Base-by-base conservation (phyloP, 331 rosid genomes). In the Quercus lobata region DNA sequence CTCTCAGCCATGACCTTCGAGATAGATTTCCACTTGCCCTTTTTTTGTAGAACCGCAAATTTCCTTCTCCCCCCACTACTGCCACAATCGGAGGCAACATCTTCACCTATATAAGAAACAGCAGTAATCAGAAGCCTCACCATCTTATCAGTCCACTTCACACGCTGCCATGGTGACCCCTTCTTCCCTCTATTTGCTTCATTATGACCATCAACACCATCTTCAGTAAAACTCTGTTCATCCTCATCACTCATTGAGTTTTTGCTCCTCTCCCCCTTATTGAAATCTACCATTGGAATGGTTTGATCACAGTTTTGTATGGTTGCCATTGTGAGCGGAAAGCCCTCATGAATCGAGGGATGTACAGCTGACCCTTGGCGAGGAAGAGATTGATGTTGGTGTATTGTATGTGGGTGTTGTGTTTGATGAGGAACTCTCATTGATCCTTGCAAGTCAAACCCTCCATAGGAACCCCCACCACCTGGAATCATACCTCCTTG, bases 1-100 rank as follows among this genome's bases (percentile, higher is more conserved):
- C 98, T 94, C 86, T 94, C 95, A 60, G 95, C 97, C 95, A 94
- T 92, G 79, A 87, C 97, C 90, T 90, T 94, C 69, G 98, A 94
- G 68, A 94, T 84, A 52, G 88, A 88, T 85, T 91, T 94, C 98
- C 97, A 94, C 85, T 94, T 94, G 24, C 97, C 98, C 84, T 94
- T 92, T 75, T 91, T 94, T 89, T 92, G 97, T 37, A 94, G 76
- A n/a, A 85, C 87, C 0, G 87, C 82, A 71, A 78, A 81, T 82
- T 88, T 92, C 78, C 91, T 90, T 82, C 97, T 87, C 76, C 95
- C 97, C 29, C 79, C 80, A 19, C 87, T 82, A 21, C 87, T 82
- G 2, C 91, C 84, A 32, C 81, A 75, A 73, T 91, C 95, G 6
- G 88, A 74, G 52, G 72, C 71, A 15, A 35, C 74, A 52, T 92